These are phyloP conservation scores for Eucalyptus globulus DNA, from an alignment of 345 rosid genomes.

Conservation along the genomic window DNA sequence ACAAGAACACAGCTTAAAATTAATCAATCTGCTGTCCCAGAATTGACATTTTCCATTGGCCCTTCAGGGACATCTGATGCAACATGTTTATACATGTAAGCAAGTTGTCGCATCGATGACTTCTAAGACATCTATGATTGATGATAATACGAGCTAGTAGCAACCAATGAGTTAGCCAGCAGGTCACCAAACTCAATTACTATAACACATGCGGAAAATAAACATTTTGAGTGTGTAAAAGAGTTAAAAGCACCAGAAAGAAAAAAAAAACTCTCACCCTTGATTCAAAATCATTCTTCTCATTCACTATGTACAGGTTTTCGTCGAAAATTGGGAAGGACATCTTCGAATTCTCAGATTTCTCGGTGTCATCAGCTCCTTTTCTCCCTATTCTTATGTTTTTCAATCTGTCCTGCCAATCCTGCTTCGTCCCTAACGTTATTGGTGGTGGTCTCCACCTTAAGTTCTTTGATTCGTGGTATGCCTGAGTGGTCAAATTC, in stretches of 20 bases:
- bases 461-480: conserved; percentile 35
- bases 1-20: background rate
- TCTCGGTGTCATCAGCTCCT: conserved; percentile 50
- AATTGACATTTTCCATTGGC: background rate
- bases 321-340: conserved; percentile 61
- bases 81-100: background rate
- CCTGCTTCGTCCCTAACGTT: conserved; percentile 45
- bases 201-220: background rate
- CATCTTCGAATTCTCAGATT: conserved; percentile 50
- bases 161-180: background rate
- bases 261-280: conserved; percentile 31
- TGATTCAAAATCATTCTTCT: conserved; percentile 63
- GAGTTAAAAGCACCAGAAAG: background rate
- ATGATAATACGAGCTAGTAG: background rate
- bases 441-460: conserved; percentile 48
- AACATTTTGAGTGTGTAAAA: background rate
- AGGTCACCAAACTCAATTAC: background rate
- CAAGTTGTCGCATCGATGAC: background rate
- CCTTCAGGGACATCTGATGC: background rate
- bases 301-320: conserved; percentile 42
- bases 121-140: background rate
- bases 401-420: conserved; percentile 79
- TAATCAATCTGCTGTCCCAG: background rate
- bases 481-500: conserved; percentile 19
- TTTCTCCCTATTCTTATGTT: conserved; percentile 58